Percentiles rank a stretch among this genome's conserved stretches.
phyloP scores from a whole-genome alignment of 2,329 filamentous ascomycete genomes.

The Pestalotiopsis sp. region DNA sequence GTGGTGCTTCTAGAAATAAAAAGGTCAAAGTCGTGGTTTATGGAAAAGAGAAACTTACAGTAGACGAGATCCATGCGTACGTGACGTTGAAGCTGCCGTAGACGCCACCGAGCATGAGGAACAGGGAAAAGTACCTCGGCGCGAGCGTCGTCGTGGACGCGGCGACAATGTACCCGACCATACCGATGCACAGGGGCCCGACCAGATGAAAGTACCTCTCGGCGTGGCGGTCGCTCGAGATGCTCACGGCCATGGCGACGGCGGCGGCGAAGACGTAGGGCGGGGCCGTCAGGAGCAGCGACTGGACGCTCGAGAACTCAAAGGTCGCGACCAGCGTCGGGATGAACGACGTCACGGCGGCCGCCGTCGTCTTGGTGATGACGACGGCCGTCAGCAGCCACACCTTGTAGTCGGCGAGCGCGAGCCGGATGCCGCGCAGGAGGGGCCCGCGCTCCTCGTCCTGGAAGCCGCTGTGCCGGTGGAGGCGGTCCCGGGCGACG shows the following conservation, averaged over 20 bases:
- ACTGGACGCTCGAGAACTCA: slow-evolving; percentile 17
- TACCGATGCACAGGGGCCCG: slow-evolving; percentile 55
- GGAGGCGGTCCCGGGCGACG: slow-evolving; percentile 23
- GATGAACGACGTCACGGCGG: slow-evolving; percentile 21
- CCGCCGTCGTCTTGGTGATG: slow-evolving; percentile 20
- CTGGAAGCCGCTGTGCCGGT: slow-evolving; percentile 24
- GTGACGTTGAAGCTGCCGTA: slow-evolving; percentile 28
- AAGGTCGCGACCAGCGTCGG: slow-evolving; percentile 23
- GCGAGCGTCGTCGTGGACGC: slow-evolving; percentile 56
- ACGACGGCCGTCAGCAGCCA: slow-evolving; percentile 23
- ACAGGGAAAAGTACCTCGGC: slow-evolving; percentile 46
- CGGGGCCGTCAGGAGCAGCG: slow-evolving; percentile 54
- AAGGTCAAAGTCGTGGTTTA: neutral
- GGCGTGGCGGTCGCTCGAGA: slow-evolving; percentile 62
- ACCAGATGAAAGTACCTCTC: slow-evolving; percentile 64
- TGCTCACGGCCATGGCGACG: slow-evolving; percentile 59
- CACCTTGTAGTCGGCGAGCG: slow-evolving; percentile 21
- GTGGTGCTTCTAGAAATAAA: neutral
- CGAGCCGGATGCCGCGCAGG: slow-evolving; percentile 15
- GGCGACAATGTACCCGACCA: slow-evolving; percentile 61
- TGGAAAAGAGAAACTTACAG: slow-evolving; percentile 7
- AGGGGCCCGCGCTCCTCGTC: slow-evolving; percentile 24
- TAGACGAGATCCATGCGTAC: slow-evolving; percentile 26
- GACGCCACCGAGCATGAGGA: slow-evolving; percentile 26
- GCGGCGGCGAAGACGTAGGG: slow-evolving; percentile 59